Percentiles rank a stretch among this genome's conserved stretches.
Evolutionary conservation across 768 basidiomycete genomes (phyloP).

Genomic region (Sistotremastrum niveocremeum): DNA sequence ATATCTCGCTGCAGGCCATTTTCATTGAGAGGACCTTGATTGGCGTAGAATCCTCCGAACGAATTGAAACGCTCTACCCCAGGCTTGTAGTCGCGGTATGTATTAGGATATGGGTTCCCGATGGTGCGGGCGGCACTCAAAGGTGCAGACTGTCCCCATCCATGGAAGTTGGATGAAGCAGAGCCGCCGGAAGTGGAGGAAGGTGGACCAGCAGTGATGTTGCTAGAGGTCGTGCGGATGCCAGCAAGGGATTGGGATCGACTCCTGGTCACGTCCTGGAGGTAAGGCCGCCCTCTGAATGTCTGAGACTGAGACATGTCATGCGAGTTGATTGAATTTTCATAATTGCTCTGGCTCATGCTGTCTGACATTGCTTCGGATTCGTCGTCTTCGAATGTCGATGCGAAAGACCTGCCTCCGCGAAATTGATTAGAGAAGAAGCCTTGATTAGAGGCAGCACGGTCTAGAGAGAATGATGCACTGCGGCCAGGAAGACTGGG

Average conservation of each 20-base stretch:
- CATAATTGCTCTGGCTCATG: constrained; percentile 6
- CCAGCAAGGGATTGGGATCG: constrained; percentile 67
- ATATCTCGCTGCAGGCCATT: constrained; percentile 20
- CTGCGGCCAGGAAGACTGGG: neutral
- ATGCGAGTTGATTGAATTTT: constrained; percentile 30
- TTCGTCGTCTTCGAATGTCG: constrained; percentile 76
- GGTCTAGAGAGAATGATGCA: constrained; percentile 1
- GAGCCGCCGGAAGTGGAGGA: constrained; percentile 28
- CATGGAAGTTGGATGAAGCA: no score
- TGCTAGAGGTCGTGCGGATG: constrained; percentile 25
- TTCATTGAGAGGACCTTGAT: neutral
- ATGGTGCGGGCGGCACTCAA: no score
- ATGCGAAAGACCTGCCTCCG: constrained; percentile 48
- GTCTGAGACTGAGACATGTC: constrained; percentile 21
- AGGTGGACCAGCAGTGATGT: constrained; percentile 15
- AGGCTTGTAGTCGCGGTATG: neutral
- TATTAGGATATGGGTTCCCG: no score
- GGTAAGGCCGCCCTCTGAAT: constrained; percentile 41
- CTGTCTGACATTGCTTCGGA: constrained; percentile 46
- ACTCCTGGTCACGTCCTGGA: constrained; percentile 53
- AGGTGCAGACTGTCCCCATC: no score
- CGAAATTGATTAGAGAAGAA: constrained; percentile 50
- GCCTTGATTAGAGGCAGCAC: neutral
- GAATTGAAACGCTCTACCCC: constrained; percentile 1
- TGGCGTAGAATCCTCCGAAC: neutral